Evolutionary conservation across 345 rosid species (phyloP), one percentile per base, ranked within the genome.

Genomic region (Excoecaria agallocha): DNA sequence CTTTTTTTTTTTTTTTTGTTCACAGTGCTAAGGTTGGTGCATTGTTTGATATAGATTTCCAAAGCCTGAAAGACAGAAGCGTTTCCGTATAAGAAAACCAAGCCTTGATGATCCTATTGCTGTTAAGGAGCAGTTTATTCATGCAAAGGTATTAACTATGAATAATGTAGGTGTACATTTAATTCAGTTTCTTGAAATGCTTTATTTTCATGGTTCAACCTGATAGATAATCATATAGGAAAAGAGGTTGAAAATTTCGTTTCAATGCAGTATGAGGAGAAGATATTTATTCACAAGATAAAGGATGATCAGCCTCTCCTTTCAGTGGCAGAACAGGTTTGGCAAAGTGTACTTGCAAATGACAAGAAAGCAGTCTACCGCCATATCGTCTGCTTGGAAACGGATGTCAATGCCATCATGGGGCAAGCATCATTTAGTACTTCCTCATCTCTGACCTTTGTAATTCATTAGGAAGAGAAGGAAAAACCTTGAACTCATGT

Each of bases 81-180:
- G 68, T 74, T 76, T 85, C 61, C 82, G 79, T 37, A 81, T 81
- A 56, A 86, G 84, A 85, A 91, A 89, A 79, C 96, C 96, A 56
- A 75, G 68, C 72, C 76, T 62, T 22, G 77, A 76, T 81, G 96
- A 91, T 81, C 85, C 89, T 43, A 84, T 87, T 66, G 74, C 90
- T 46, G 85, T 85, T n/a, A 89, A 89, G 84, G 96, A 91, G 81
- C 72, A 86, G 84, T 91, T 87, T 80, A 91, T 89, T 72, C 90
- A 88, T 64, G 96, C 91, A 16, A 91, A 91, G 91, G 96, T 91
- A 81, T 70, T 54, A 12, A 30, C 16, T 74, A 59, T 20, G 8
- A 66, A 20, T 25, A 60, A 52, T 78, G 41, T 54, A 11, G 8
- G n/a, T 66, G 43, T 19, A 43, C 51, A 11, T 20, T 22, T 0